Base-by-base conservation (phyloP, 352 stramenopile genomes). In the Globisporangium iwayamae region DNA sequence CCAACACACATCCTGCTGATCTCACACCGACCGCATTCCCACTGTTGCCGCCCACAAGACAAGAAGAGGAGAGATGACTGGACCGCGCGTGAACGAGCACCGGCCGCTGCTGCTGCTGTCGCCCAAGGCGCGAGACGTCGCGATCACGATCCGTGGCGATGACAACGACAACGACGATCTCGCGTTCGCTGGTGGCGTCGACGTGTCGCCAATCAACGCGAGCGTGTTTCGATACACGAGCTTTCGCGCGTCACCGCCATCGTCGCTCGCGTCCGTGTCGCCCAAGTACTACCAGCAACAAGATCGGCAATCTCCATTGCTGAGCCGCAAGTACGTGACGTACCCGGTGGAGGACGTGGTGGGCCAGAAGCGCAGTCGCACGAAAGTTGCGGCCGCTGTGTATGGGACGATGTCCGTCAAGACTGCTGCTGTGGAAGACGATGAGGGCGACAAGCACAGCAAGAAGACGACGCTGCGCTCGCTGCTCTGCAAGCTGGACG, bases 391-490 rank as follows among this genome's bases (percentile, higher is more conserved):
- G 32, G 57, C 41, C 56, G 70, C 16, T 5, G 30, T 68, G 28
- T 85, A 85, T 56, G 77, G 77, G 38, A 76, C 72, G 36, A 80
- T 85, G 60, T n/a, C 68, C 20, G 8, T 32, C 43, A 65, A 62
- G n/a, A 50, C 43, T 4, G 28, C 50, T 36, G 71, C 68, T 6
- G 39, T 55, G 4, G 59, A 43, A 25, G 43, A 28, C 34, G 38
- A 67, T 11, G 41, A 53, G 46, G 51, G 52, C 4, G 50, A 67
- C 14, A 38, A 67, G 11, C 53, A 45, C 25, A 62, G 62, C 2
- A 56, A 60, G 43, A 60, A 11, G 55, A 68, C n/a, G 45, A 70
- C 75, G 30, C 53, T 83, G 18, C 52, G 43, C 8, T 32, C 62
- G 53, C 30, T 66, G 39, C 38, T 66, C 13, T 66, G 61, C 28